Evolutionary conservation across 2,329 filamentous ascomycete genomes (phyloP).

Genomic region (Cladosporium austrohemisphaericum): DNA sequence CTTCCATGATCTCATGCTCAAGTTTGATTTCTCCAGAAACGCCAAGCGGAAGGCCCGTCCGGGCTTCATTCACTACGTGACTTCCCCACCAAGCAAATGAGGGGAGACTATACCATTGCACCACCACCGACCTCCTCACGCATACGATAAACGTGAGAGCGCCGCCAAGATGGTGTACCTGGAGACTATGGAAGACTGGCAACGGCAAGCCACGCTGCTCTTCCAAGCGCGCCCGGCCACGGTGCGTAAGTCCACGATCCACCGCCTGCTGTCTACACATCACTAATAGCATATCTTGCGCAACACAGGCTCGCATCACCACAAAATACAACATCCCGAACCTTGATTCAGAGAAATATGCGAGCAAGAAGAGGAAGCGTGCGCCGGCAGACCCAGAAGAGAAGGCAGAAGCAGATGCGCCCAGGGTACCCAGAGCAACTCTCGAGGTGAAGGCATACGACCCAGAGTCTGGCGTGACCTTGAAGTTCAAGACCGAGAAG

Average conservation of each 20-base stretch:
- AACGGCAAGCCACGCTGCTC: conserved; percentile 79
- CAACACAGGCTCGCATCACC: conserved; percentile 77
- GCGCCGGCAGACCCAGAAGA: conserved; percentile 22
- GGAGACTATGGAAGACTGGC: conserved; percentile 81
- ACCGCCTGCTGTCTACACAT: background rate
- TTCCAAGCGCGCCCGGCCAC: conserved; percentile 81
- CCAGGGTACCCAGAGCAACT: conserved; percentile 59
- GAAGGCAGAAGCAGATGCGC: conserved; percentile 29
- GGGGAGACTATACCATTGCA: no score
- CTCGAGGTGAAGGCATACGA: conserved; percentile 89
- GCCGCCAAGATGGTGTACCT: conserved; percentile 68
- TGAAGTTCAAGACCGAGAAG: conserved; percentile 91
- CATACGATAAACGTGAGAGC: no score
- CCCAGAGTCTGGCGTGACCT: conserved; percentile 70
- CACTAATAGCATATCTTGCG: background rate
- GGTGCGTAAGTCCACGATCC: conserved; percentile 50
- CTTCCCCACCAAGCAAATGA: no score
- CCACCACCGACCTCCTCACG: no score
- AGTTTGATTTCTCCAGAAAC: no score
- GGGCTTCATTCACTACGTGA: no score
- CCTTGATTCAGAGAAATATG: conserved; percentile 30
- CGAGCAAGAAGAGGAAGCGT: conserved; percentile 27
- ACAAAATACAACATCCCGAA: conserved; percentile 76
- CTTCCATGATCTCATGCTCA: no score
- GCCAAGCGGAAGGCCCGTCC: no score